Evolutionary conservation across 2,329 filamentous ascomycete species (phyloP), one percentile per base, ranked within the genome.

Genomic region (Fusarium foetens): DNA sequence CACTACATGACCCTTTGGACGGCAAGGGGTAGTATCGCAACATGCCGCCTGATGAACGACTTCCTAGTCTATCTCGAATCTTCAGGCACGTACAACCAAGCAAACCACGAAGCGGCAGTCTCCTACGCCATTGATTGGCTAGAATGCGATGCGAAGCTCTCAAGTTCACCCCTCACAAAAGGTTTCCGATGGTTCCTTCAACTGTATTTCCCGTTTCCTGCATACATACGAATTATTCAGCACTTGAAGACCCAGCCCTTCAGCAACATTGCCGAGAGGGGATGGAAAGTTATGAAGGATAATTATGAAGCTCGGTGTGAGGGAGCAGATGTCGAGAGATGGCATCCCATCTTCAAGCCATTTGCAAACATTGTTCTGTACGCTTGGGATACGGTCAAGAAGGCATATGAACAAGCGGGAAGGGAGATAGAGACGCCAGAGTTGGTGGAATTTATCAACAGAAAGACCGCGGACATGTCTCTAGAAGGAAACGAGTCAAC

Each of bases 1-100:
- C 84, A 86, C n/a, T 82, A 77, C 55, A 80, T 85, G 74, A 80
- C 82, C 0, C 71, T 82, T 1, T 82, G 83, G 81, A 80, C 74
- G 0, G 74, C 80, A 3, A 71, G 87, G 16, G 78, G 72, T 0
- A 79, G 82, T 9, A 62, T 91, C 6, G 84, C 88, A 1, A 88
- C 85, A 73, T 78, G 68, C 49, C 84, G 81, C 3, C 82, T 92
- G 0, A 63, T 90, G 54, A 84, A 89, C 53, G 79, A 86, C 62
- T 85, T 86, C 62, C 80, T 81, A 0, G 79, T 29, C 48, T 72
- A 76, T 31, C 68, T 77, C 0, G 72, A 68, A 4, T 62, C 76
- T 0, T 54, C 73, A 1, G 49, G 48, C 8, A 63, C 71, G 0
- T 77, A 78, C 31, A 79, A 78, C 0, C 80, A 82, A 0, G 54